Conservation (phyloP, 2,329 filamentous ascomycete genomes). For the Botrytis tulipae region DNA sequence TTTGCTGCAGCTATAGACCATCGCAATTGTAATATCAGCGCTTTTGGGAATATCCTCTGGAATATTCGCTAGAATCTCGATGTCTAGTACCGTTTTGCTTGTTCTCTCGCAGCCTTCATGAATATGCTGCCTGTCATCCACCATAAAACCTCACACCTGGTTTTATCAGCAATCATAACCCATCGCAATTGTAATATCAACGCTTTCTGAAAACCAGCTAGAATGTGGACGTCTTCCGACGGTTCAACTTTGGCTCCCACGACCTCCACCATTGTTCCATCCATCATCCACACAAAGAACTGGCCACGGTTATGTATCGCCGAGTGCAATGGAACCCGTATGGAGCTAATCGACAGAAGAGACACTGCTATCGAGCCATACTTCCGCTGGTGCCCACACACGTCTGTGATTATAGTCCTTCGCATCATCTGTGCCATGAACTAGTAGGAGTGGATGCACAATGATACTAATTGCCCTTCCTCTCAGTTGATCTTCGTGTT, state of each 20-base stretch:
- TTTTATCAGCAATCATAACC: no score
- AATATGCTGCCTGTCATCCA: background rate
- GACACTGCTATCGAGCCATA: conserved; percentile 28
- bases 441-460: conserved; percentile 26
- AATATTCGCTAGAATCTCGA: background rate
- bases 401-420: conserved; percentile 26
- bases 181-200: no score
- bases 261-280: no score
- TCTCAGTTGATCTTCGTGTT: conserved; percentile 22
- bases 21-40: background rate
- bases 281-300: no score
- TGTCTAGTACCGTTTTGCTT: background rate
- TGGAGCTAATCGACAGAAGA: no score
- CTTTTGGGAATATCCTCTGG: background rate
- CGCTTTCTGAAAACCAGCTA: no score
- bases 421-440: conserved; percentile 26
- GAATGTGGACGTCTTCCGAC: no score
- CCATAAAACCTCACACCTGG: no score
- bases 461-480: conserved; percentile 23
- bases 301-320: background rate
- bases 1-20: background rate
- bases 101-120: background rate
- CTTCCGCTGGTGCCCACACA: conserved; percentile 26
- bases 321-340: background rate
- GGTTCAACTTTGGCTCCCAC: no score